Percentiles rank a stretch among this genome's conserved stretches.
Conservation (phyloP, 1,284 basidiomycete species). For the Lignosus rhinocerotis region DNA sequence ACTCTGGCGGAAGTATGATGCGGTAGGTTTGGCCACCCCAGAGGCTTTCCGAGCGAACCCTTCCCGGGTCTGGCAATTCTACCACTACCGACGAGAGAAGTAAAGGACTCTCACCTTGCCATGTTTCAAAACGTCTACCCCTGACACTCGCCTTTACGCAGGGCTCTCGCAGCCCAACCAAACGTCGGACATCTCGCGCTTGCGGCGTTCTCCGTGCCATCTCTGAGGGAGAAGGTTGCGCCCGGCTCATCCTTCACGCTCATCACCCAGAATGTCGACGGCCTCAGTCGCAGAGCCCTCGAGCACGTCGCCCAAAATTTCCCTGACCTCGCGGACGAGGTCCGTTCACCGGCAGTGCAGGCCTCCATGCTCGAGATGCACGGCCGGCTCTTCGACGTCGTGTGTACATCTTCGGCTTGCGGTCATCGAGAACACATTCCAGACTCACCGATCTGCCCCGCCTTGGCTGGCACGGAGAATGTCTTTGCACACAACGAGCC, state of each 20-base stretch:
- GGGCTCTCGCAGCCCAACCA: constrained; percentile 48
- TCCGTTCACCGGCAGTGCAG: constrained; percentile 18
- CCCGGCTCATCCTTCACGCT: constrained; percentile 51
- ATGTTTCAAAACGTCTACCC: neutral
- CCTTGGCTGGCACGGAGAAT: constrained; percentile 51
- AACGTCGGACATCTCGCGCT: constrained; percentile 60
- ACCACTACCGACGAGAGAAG: constrained; percentile 58
- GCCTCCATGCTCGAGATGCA: constrained; percentile 63
- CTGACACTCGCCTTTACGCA: constrained; percentile 23
- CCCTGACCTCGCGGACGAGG: constrained; percentile 13
- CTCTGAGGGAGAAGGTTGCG: constrained; percentile 37
- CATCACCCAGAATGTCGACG: constrained; percentile 71
- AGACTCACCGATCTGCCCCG: constrained; percentile 51
- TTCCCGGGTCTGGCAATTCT: constrained; percentile 64
- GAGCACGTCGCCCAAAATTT: constrained; percentile 15
- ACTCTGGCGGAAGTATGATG: constrained; percentile 60
- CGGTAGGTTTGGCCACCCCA: constrained; percentile 57
- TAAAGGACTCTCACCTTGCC: constrained; percentile 29
- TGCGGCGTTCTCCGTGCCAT: constrained; percentile 46
- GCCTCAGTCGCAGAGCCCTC: constrained; percentile 47
- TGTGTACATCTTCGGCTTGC: constrained; percentile 48
- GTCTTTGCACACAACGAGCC: constrained; percentile 38
- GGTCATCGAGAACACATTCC: constrained; percentile 42
- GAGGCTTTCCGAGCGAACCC: constrained; percentile 56
- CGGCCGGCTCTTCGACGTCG: constrained; percentile 57